Percentiles rank a stretch among this genome's conserved stretches.
phyloP scores from a whole-genome alignment of 805 yeast genomes.

The Ogataea chonburiensis region DNA sequence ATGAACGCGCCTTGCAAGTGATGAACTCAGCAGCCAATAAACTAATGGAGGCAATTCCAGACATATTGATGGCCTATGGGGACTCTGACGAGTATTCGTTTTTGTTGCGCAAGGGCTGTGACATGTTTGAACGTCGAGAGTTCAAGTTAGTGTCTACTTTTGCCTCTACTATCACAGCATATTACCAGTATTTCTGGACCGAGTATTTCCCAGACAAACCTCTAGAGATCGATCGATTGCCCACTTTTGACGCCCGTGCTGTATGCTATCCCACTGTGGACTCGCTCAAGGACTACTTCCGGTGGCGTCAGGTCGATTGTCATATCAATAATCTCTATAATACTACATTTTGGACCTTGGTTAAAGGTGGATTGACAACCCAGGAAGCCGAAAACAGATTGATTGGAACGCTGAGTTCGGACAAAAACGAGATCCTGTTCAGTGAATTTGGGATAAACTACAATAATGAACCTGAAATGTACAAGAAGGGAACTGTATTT shows the following conservation, averaged over 20 bases:
- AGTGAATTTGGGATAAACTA: conserved; percentile 79
- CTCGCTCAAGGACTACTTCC: conserved; percentile 72
- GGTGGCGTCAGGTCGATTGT: conserved; percentile 96
- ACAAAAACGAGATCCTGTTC: conserved; percentile 86
- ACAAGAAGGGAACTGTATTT: conserved; percentile 74
- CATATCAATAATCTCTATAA: conserved; percentile 94
- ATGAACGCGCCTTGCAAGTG: conserved; percentile 65
- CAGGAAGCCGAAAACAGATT: conserved; percentile 78
- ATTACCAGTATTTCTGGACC: conserved; percentile 70
- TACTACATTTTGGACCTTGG: conserved; percentile 88
- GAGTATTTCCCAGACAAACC: conserved; percentile 51
- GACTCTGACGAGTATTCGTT: conserved; percentile 95
- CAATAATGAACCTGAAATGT: conserved; percentile 86
- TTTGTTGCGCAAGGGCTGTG: conserved; percentile 61
- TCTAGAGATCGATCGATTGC: conserved; percentile 48
- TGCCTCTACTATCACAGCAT: conserved; percentile 77
- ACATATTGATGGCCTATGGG: conserved; percentile 81
- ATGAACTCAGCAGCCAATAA: conserved; percentile 80
- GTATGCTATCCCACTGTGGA: conserved; percentile 72
- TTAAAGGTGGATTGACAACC: conserved; percentile 68
- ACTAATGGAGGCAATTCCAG: conserved; percentile 64
- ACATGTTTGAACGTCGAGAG: conserved; percentile 78
- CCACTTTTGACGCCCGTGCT: conserved; percentile 90
- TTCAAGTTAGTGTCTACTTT: conserved; percentile 78
- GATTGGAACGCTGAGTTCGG: conserved; percentile 75